Base-by-base conservation (phyloP, 2,329 filamentous ascomycete species). In the Esteya vermicola region DNA sequence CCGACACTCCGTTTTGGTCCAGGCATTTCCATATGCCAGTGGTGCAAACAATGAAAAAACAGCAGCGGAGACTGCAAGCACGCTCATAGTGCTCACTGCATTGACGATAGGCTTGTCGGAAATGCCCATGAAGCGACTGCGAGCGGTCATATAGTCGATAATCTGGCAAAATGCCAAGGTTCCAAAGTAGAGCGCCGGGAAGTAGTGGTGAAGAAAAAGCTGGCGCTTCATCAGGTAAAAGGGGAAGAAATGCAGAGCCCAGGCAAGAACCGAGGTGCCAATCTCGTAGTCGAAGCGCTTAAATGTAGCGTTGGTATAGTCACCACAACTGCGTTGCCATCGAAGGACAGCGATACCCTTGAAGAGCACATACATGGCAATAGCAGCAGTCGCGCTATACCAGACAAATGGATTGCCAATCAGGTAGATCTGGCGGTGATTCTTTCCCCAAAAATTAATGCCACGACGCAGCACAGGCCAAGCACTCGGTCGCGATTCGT, bases 151-250 rank as follows among this genome's bases (percentile, higher is more conserved):
- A 54, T 86, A 95, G 61, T 98, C 91, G 60, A 85, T 89, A 37
- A 83, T 72, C 60, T 96, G 89, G 59, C 81, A 91, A 42, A 95
- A 71, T 9, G 83, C 78, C 49, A 96, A 79, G 52, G 98, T 78
- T 46, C 83, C 86, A 57, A 98, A 98, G 65, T 94, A 93, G 13
- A 98, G 74, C 3, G 91, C 91, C 0, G 91, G 91, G 62, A 98
- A 91, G 61, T 98, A 98, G 64, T 98, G 91, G 61, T 98, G 91
- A 46, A 98, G 69, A 72, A 98, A 98, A 27, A 98, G 78, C 63
- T 98, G 91, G 51, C 91, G 86, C 57, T 91, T 78, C 91, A 98
- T 96, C 43, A 98, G 73, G 66, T 78, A 98, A 67, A 98, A 98
- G 10, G 91, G 91, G 69, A 98, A 96, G 67, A 95, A 98, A 63